A percentile compares a stretch with the other conserved stretches of the same genome.
These are phyloP conservation scores for Colletotrichum navitas DNA, from an alignment of 2,329 filamentous ascomycete species.

Conservation along the genomic window DNA sequence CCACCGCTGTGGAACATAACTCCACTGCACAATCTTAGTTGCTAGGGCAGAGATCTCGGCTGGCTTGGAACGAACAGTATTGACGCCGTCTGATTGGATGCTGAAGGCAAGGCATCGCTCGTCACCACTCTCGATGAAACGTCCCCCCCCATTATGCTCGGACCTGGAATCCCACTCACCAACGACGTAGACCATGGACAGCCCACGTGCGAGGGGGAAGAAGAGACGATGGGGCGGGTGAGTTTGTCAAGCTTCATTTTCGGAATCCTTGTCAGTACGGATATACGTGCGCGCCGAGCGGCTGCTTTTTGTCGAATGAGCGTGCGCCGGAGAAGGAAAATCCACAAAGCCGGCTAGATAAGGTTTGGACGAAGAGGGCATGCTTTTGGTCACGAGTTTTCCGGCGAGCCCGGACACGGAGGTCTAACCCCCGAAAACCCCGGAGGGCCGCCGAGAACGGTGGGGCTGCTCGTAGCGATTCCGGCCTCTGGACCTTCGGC, in stretches of 20 bases:
- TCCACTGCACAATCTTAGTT: not conserved
- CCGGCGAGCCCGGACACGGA: not conserved
- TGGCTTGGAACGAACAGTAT: not conserved
- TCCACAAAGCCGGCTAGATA: not conserved
- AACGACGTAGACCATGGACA: constrained; percentile 21
- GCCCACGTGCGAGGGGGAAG: constrained; percentile 30
- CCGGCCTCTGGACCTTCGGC: not conserved
- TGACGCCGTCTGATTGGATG: constrained; percentile 10
- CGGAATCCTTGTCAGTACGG: not conserved
- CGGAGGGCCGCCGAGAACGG: not conserved
- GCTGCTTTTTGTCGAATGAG: not conserved
- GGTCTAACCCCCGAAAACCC: not conserved
- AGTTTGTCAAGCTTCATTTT: not conserved
- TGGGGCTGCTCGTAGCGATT: too few species aligned
- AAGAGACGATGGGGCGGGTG: constrained; percentile 19
- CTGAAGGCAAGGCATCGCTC: not conserved
- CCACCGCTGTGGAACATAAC: not conserved
- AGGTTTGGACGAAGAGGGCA: not conserved
- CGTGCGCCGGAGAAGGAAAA: not conserved
- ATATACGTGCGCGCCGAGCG: not conserved
- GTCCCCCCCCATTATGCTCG: constrained; percentile 17
- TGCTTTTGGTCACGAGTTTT: too few species aligned
- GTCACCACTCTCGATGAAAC: constrained; percentile 31
- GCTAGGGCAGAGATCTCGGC: not conserved
- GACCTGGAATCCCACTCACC: not conserved